A percentile compares a stretch with the other conserved stretches of the same genome.
phyloP scores from a whole-genome alignment of 805 yeast genomes.

The Lipomyces chichibuensis region DNA sequence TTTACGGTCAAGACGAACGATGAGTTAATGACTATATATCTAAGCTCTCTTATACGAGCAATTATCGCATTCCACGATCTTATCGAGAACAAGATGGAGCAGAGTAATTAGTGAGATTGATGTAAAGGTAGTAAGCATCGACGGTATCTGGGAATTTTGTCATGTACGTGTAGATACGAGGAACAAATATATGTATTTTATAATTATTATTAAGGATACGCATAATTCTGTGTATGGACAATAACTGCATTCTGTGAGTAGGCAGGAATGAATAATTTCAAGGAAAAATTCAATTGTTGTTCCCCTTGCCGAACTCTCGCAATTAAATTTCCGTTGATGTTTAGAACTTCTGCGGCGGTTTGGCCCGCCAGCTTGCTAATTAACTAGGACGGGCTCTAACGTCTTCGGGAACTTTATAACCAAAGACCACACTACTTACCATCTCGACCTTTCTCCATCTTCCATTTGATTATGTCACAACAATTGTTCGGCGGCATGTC shows the following conservation, averaged over 20 bases:
- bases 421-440: too few species aligned
- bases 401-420: not conserved
- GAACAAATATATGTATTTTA: not conserved
- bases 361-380: too few species aligned
- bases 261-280: not conserved
- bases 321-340: too few species aligned
- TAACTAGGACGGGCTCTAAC: too few species aligned
- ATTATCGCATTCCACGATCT: conserved; percentile 95
- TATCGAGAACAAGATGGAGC: conserved; percentile 89
- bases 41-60: conserved; percentile 86
- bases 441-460: too few species aligned
- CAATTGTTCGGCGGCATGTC: not conserved
- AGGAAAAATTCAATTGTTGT: not conserved
- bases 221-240: not conserved
- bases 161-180: not conserved
- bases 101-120: conserved; percentile 1
- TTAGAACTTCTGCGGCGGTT: too few species aligned
- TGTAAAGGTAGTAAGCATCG: not conserved
- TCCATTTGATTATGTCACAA: not conserved
- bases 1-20: conserved; percentile 93
- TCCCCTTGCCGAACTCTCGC: not conserved
- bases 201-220: not conserved
- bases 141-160: not conserved
- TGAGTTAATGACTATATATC: conserved; percentile 90
- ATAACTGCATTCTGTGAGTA: not conserved